Conservation (phyloP, 2,329 filamentous ascomycete genomes). For the Fonsecaea multimorphosa region DNA sequence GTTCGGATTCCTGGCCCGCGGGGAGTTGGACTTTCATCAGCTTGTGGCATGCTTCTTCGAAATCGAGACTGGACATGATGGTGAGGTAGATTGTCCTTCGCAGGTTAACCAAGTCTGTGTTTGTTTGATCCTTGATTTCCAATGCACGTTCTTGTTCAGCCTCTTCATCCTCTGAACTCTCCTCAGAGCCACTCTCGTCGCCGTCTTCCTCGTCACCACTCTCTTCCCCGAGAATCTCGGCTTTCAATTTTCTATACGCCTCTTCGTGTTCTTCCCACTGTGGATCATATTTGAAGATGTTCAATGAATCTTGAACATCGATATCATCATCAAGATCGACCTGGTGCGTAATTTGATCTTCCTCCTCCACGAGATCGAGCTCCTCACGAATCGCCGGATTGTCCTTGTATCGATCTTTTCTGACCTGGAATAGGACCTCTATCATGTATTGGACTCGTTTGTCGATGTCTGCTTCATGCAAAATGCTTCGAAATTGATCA, state of each 20-base stretch:
- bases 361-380: constrained; percentile 92
- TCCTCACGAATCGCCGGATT: constrained; percentile 90
- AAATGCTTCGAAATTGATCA: constrained; percentile 91
- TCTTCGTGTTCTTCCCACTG: constrained; percentile 91
- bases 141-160: constrained; percentile 79
- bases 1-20: constrained; percentile 81
- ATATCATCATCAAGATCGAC: constrained; percentile 82
- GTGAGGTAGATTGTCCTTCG: constrained; percentile 95
- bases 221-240: constrained; percentile 92
- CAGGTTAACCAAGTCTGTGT: constrained; percentile 91
- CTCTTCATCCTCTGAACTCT: constrained; percentile 71
- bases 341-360: constrained; percentile 94
- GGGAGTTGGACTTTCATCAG: constrained; percentile 93
- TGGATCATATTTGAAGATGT: constrained; percentile 92
- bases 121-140: constrained; percentile 97
- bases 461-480: constrained; percentile 96
- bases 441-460: constrained; percentile 99
- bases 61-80: constrained; percentile 94
- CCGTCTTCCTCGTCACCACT: constrained; percentile 79
- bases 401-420: constrained; percentile 96
- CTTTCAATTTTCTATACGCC: constrained; percentile 86
- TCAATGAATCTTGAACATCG: constrained; percentile 83
- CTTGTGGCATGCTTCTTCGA: constrained; percentile 97
- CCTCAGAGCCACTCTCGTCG: constrained; percentile 59
- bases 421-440: constrained; percentile 93